Evolutionary conservation across 2,329 filamentous ascomycete species (phyloP).

Genomic region (Fusarium solani-melongenae): DNA sequence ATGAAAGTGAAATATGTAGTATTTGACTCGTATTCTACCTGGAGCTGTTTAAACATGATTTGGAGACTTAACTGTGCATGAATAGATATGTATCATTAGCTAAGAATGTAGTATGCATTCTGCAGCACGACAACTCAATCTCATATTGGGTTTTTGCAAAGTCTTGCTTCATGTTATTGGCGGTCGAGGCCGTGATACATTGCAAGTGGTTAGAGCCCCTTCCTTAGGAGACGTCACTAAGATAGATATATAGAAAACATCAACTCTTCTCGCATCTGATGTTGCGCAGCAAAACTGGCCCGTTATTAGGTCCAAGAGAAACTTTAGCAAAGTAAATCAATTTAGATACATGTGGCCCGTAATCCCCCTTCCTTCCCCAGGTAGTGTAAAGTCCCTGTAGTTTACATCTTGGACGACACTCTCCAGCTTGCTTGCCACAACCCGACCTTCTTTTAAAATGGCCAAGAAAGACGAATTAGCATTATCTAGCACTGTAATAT

Average conservation of each 20-base stretch:
- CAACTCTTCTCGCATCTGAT: no score
- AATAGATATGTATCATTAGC: neutral
- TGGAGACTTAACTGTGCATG: neutral
- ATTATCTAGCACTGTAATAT: neutral
- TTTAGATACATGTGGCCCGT: neutral
- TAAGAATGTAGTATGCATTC: no score
- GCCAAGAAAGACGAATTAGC: neutral
- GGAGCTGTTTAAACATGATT: rapidly evolving
- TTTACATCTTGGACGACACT: neutral
- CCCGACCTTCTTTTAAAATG: neutral
- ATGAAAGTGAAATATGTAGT: neutral
- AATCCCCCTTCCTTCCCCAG: neutral
- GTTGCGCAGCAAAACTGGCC: no score
- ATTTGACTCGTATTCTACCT: neutral
- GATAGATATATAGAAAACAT: rapidly evolving
- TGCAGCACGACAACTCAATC: no score
- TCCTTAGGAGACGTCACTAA: no score
- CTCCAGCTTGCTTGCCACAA: neutral
- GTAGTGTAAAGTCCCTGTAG: neutral
- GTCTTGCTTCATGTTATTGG: no score
- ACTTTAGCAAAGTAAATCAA: neutral
- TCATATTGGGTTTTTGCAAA: no score
- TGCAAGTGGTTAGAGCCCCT: no score
- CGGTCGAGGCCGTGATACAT: no score
- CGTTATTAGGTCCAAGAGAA: neutral